A percentile compares a stretch with the other conserved stretches of the same genome.
phyloP scores from a whole-genome alignment of 2,329 filamentous ascomycete genomes.

The Phialophora tarda region DNA sequence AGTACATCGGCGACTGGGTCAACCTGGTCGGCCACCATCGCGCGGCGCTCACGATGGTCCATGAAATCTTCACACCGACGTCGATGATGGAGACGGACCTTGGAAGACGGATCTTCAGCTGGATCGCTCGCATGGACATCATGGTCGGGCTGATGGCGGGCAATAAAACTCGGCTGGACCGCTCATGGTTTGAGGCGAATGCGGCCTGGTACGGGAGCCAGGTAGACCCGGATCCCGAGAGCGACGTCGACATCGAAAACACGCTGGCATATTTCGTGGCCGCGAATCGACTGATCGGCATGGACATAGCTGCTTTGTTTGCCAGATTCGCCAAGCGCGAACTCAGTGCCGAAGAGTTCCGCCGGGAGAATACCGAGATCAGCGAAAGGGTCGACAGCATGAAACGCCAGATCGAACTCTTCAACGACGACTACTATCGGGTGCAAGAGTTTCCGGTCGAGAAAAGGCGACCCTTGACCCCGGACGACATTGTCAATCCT shows the following conservation, averaged over 20 bases:
- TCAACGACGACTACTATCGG: conserved; percentile 66
- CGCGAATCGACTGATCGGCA: conserved; percentile 72
- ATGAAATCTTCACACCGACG: conserved; percentile 76
- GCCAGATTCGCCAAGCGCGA: conserved; percentile 65
- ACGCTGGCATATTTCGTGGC: conserved; percentile 71
- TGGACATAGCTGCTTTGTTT: conserved; percentile 80
- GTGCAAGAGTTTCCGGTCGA: conserved; percentile 68
- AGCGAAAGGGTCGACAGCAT: conserved; percentile 51
- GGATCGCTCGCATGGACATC: conserved; percentile 89
- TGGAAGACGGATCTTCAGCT: conserved; percentile 76
- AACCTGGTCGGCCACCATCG: conserved; percentile 92
- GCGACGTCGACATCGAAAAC: conserved; percentile 62
- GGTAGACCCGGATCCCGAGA: conserved; percentile 60
- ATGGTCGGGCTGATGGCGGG: conserved; percentile 83
- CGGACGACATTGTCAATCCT: conserved; percentile 74
- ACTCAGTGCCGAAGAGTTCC: conserved; percentile 69
- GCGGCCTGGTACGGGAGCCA: conserved; percentile 68
- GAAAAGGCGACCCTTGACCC: conserved; percentile 51
- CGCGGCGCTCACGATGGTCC: conserved; percentile 82
- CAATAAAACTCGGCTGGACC: conserved; percentile 72
- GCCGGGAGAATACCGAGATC: conserved; percentile 63
- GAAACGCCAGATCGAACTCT: conserved; percentile 62
- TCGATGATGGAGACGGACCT: conserved; percentile 73
- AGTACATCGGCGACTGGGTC: conserved; percentile 94
- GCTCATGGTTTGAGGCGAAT: conserved; percentile 76